Evolutionary conservation across 495 filamentous ascomycete species (phyloP).

Genomic region (Penicillium cinerascens): DNA sequence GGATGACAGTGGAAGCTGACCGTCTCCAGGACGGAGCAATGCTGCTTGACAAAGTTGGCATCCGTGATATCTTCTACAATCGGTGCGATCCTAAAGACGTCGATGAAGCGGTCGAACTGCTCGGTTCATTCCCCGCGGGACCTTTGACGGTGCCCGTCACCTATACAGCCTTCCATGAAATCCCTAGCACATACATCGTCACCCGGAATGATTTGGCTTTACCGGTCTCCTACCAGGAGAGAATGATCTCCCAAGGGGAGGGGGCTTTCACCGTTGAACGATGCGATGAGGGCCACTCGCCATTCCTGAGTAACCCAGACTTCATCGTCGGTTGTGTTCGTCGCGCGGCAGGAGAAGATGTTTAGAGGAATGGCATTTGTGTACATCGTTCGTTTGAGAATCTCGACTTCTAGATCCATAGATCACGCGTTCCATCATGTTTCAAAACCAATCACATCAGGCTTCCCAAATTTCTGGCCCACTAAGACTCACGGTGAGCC

Average conservation of each 20-base stretch:
- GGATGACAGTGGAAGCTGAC: not conserved
- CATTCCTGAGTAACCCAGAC: slow-evolving; percentile 26
- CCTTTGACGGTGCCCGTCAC: slow-evolving; percentile 27
- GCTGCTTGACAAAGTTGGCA: slow-evolving; percentile 9
- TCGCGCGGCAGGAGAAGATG: slow-evolving; percentile 16
- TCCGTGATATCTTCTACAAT: slow-evolving; percentile 22
- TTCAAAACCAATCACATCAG: not conserved
- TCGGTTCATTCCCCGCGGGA: slow-evolving; percentile 24
- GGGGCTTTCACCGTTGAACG: slow-evolving; percentile 24
- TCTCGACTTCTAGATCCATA: not conserved
- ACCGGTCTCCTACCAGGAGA: slow-evolving; percentile 15
- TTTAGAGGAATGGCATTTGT: not conserved
- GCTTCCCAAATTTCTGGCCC: too few species aligned
- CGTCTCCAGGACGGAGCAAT: slow-evolving; percentile 25
- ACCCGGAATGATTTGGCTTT: slow-evolving; percentile 34
- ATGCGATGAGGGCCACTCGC: slow-evolving; percentile 30
- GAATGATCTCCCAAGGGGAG: slow-evolving; percentile 26
- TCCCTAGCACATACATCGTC: slow-evolving; percentile 32
- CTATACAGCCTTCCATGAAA: slow-evolving; percentile 25
- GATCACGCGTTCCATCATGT: not conserved
- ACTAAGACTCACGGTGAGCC: too few species aligned
- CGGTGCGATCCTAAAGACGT: slow-evolving; percentile 21
- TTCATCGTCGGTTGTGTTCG: slow-evolving; percentile 27
- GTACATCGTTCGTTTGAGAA: not conserved
- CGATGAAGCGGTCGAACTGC: slow-evolving; percentile 17